Conservation (phyloP, 2,329 filamentous ascomycete genomes). For the Aspergillus tanneri region DNA sequence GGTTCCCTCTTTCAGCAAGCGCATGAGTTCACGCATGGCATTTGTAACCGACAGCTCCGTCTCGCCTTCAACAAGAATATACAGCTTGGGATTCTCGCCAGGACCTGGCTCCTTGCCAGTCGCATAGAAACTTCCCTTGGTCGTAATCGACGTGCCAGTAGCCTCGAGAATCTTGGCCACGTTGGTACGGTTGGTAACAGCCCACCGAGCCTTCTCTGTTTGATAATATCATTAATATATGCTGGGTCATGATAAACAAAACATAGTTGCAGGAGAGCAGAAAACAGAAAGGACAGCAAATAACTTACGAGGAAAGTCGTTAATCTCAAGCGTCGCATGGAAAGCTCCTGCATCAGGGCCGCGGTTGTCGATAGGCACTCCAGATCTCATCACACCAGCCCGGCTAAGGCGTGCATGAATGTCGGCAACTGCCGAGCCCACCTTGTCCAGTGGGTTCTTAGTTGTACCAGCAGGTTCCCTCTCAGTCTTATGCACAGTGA, state of each 20-base stretch:
- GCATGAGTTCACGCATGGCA: constrained; percentile 85
- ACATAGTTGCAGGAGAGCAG: neutral
- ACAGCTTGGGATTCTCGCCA: constrained; percentile 84
- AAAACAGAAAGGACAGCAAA: neutral
- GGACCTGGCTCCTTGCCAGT: constrained; percentile 74
- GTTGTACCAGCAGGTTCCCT: constrained; percentile 48
- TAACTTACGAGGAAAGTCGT: constrained; percentile 81
- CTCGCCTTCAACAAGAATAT: constrained; percentile 96
- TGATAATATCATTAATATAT: constrained; percentile 10
- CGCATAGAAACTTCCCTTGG: constrained; percentile 88
- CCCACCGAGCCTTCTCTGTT: constrained; percentile 88
- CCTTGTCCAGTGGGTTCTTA: constrained; percentile 76
- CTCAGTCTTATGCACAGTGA: constrained; percentile 71
- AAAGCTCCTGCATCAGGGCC: constrained; percentile 94
- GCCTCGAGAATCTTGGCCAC: constrained; percentile 96
- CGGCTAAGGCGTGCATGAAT: constrained; percentile 90
- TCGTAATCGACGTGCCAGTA: constrained; percentile 94
- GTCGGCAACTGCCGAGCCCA: constrained; percentile 82
- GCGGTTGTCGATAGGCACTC: constrained; percentile 97
- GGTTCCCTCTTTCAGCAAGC: constrained; percentile 84
- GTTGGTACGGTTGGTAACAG: constrained; percentile 96
- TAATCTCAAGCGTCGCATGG: constrained; percentile 97
- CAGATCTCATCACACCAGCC: constrained; percentile 82
- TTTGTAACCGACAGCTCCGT: constrained; percentile 89
- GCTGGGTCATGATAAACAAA: neutral